A percentile compares a stretch with the other conserved stretches of the same genome.
These are phyloP conservation scores for Oldenlandia corymbosa DNA, from an alignment of 257 asterid genomes.

Conservation along the genomic window DNA sequence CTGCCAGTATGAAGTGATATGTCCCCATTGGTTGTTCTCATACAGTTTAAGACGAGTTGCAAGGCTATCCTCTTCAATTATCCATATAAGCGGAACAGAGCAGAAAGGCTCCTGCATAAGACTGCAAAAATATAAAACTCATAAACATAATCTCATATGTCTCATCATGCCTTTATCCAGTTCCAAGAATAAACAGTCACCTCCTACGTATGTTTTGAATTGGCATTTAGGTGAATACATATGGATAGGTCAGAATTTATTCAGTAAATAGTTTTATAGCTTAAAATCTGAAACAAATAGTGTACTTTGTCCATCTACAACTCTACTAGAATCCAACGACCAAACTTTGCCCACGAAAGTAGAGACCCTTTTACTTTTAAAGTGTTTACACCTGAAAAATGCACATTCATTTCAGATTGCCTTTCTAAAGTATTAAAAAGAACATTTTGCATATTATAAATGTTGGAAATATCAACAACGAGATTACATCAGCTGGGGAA, in stretches of 20 bases:
- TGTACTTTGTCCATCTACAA: not conserved
- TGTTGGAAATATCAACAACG: not conserved
- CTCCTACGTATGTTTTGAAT: not conserved
- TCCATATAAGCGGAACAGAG: conserved; percentile 96
- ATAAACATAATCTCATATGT: conserved; percentile 42
- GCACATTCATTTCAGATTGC: no score
- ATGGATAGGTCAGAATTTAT: no score
- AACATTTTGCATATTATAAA: not conserved
- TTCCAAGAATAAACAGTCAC: not conserved
- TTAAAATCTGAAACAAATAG: not conserved
- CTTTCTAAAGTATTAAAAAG: not conserved
- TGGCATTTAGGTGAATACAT: not conserved
- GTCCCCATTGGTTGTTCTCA: conserved; percentile 59
- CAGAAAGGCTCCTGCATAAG: conserved; percentile 99
- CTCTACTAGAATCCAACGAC: not conserved
- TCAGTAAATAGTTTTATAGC: not conserved
- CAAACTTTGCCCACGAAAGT: not conserved
- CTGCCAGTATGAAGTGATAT: conserved; percentile 76
- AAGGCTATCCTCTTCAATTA: conserved; percentile 85
- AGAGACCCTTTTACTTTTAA: not conserved
- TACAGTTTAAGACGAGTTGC: conserved; percentile 70
- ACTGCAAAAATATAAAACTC: conserved; percentile 93
- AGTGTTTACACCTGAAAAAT: not conserved
- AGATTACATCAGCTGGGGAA: not conserved
- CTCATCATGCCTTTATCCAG: not conserved